These are phyloP conservation scores for Auricularia sp. DNA, from an alignment of 768 basidiomycete species.

Conservation along the genomic window DNA sequence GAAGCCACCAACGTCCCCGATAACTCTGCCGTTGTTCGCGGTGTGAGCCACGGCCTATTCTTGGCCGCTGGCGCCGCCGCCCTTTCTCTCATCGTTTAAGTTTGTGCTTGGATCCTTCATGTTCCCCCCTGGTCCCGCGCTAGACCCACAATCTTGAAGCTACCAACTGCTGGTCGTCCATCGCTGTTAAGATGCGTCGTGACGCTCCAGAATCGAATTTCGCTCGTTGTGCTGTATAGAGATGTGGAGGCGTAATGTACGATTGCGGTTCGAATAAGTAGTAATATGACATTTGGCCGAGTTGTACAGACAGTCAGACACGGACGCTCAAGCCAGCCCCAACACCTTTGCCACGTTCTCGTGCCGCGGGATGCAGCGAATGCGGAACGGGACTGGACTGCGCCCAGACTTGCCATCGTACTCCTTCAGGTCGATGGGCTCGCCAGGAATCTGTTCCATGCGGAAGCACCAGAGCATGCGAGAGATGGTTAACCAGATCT, in stretches of 20 bases:
- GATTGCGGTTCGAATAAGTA: background rate
- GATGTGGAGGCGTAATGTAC: background rate
- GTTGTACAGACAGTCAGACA: background rate
- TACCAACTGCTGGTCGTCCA: background rate
- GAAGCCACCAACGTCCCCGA: background rate
- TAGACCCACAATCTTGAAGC: background rate
- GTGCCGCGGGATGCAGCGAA: slow-evolving; percentile 9
- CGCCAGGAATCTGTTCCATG: slow-evolving; percentile 29
- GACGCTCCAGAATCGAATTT: background rate
- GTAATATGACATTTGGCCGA: background rate
- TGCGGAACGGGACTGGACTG: slow-evolving; percentile 33
- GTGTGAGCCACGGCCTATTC: background rate
- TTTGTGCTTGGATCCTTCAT: no score
- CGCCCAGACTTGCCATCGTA: slow-evolving; percentile 39
- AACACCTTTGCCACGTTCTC: slow-evolving; percentile 2
- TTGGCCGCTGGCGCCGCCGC: background rate
- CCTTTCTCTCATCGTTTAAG: background rate
- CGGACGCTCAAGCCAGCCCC: background rate
- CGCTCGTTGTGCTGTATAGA: background rate
- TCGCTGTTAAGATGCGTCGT: background rate
- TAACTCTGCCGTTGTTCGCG: background rate
- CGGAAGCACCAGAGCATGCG: slow-evolving; percentile 39
- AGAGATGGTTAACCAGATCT: slow-evolving; percentile 35
- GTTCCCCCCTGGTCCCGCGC: background rate
- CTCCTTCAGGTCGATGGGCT: slow-evolving; percentile 36